A percentile compares a stretch with the other conserved stretches of the same genome.
These are phyloP conservation scores for Piper longum DNA, from an alignment of 164 flowering plant species.

Conservation along the genomic window DNA sequence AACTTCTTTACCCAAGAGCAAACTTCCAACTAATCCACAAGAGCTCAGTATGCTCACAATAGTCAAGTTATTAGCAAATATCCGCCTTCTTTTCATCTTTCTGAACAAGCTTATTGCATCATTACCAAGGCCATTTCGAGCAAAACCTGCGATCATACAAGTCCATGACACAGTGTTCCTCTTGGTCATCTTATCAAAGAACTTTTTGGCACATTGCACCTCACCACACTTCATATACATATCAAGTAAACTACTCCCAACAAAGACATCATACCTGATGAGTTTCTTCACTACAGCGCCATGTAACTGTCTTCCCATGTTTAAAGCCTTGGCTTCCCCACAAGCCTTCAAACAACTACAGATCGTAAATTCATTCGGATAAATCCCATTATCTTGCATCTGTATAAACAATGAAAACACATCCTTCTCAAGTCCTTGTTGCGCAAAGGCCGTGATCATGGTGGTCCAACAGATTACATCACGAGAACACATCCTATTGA, in stretches of 20 bases:
- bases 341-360: conserved; percentile 69
- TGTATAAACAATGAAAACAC: conserved; percentile 34
- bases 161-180: conserved; percentile 83
- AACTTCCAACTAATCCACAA: conserved; percentile 47
- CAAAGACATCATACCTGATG: conserved; percentile 43
- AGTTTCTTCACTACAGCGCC: conserved; percentile 43
- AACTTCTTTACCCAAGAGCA: conserved; percentile 51
- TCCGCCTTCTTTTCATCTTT: conserved; percentile 48
- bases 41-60: conserved; percentile 63
- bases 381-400: conserved; percentile 38
- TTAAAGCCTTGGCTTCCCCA: conserved; percentile 45
- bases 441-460: conserved; percentile 53
- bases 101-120: conserved; percentile 60
- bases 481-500: conserved; percentile 38
- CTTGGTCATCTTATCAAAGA: conserved; percentile 51
- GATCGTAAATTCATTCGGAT: conserved; percentile 56
- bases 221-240: conserved; percentile 77
- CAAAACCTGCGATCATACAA: conserved; percentile 69
- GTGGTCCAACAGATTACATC: conserved; percentile 81
- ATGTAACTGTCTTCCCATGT: conserved; percentile 64
- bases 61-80: conserved; percentile 48
- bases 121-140: conserved; percentile 56
- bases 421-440: conserved; percentile 34
- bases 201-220: conserved; percentile 31
- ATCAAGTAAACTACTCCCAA: conserved; percentile 53